phyloP scores from a whole-genome alignment of 1,139 yeast genomes.

The Komagataea norvegica region DNA sequence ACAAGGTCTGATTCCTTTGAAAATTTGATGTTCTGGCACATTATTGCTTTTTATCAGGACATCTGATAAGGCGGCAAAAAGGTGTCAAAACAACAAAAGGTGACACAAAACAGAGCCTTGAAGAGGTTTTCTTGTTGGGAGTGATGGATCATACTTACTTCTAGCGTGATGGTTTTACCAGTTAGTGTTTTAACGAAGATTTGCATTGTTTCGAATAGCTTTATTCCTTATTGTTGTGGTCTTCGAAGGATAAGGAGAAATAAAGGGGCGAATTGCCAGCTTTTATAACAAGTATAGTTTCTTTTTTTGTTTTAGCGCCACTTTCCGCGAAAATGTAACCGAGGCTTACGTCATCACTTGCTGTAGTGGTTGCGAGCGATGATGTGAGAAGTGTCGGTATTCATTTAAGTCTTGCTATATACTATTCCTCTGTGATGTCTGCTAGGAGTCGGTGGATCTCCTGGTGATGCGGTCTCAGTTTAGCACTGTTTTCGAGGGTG shows the following conservation, averaged over 20 bases:
- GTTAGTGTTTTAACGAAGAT: conserved; percentile 49
- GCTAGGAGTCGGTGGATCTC: conserved; percentile 4
- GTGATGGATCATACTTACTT: conserved; percentile 26
- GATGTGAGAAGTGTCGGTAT: no score
- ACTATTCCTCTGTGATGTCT: conserved; percentile 10
- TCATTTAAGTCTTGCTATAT: no score
- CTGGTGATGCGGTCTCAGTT: not conserved
- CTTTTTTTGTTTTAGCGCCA: not conserved
- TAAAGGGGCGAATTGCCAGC: conserved; percentile 5
- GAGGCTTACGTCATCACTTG: no score
- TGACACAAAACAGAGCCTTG: conserved; percentile 13
- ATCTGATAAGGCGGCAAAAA: conserved; percentile 10
- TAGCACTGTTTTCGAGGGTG: not conserved
- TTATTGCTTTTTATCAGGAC: conserved; percentile 3
- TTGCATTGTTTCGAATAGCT: conserved; percentile 38
- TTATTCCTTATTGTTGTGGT: not conserved
- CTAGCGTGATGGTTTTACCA: conserved; percentile 37
- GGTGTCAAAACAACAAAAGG: conserved; percentile 8
- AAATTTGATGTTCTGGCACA: not conserved
- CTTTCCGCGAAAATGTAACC: not conserved
- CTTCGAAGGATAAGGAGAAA: not conserved
- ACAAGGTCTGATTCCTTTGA: no score
- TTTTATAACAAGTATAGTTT: not conserved
- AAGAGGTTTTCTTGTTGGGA: not conserved
- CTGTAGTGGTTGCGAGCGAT: no score